phyloP scores from a whole-genome alignment of 768 basidiomycete genomes.

The Suillus bovinus region DNA sequence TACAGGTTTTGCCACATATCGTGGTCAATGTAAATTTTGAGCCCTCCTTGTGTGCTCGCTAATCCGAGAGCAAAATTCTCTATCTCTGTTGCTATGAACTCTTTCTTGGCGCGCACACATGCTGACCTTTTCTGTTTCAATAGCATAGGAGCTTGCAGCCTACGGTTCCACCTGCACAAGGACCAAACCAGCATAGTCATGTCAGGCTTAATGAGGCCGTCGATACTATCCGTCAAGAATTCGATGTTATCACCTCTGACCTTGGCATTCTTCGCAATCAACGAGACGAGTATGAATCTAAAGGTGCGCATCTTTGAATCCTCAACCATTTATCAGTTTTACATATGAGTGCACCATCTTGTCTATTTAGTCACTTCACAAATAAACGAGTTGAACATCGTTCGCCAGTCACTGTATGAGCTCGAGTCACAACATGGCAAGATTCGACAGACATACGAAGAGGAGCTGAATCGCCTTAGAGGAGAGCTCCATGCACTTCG shows the following conservation, averaged over 20 bases:
- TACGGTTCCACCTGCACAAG: constrained; percentile 45
- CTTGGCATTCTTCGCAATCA: constrained; percentile 67
- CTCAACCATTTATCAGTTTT: not conserved
- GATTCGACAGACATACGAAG: constrained; percentile 84
- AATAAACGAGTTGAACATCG: constrained; percentile 87
- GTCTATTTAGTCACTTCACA: constrained; percentile 64
- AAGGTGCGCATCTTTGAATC: constrained; percentile 55
- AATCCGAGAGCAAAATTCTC: constrained; percentile 26
- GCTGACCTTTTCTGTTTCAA: constrained; percentile 21
- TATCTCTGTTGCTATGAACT: constrained; percentile 3
- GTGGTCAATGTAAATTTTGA: no score
- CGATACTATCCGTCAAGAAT: constrained; percentile 82
- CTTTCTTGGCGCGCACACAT: not conserved
- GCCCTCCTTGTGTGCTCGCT: constrained; percentile 13
- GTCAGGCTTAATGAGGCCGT: constrained; percentile 72
- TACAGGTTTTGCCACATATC: not conserved
- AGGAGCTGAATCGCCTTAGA: constrained; percentile 74
- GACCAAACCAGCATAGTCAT: constrained; percentile 40
- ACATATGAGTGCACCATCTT: constrained; percentile 14
- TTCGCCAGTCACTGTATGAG: constrained; percentile 88
- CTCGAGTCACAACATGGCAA: constrained; percentile 88
- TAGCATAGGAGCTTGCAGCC: constrained; percentile 60
- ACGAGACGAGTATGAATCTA: constrained; percentile 87
- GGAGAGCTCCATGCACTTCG: constrained; percentile 62
- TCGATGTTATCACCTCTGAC: constrained; percentile 73